Evolutionary conservation across 2,329 filamentous ascomycete genomes (phyloP).

Genomic region (Colletotrichum lini): DNA sequence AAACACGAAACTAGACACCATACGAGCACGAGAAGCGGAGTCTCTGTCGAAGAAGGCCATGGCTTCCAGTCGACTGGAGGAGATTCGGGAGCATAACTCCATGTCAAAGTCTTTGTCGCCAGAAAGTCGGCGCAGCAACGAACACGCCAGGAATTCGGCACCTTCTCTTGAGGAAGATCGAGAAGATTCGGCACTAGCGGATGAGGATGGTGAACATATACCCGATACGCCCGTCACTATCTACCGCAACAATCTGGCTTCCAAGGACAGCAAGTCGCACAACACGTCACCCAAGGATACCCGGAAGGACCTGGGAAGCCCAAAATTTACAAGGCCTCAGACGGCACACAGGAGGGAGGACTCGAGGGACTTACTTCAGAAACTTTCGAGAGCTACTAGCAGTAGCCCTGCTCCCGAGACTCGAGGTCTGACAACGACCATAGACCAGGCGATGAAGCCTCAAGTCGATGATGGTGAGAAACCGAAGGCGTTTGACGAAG

Average conservation of each 20-base stretch:
- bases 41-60: slow-evolving; percentile 62
- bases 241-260: slow-evolving; percentile 47
- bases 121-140: slow-evolving; percentile 51
- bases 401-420: slow-evolving; percentile 57
- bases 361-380: slow-evolving; percentile 64
- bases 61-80: slow-evolving; percentile 65
- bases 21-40: slow-evolving; percentile 60
- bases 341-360: slow-evolving; percentile 52
- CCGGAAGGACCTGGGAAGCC: slow-evolving; percentile 34
- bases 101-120: slow-evolving; percentile 61
- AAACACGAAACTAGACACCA: slow-evolving; percentile 66
- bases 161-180: slow-evolving; percentile 3
- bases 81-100: slow-evolving; percentile 67
- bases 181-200: slow-evolving; percentile 5
- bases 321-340: slow-evolving; percentile 7
- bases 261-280: slow-evolving; percentile 34
- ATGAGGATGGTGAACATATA: slow-evolving; percentile 51
- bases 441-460: neutral
- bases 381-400: slow-evolving; percentile 63
- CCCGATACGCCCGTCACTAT: slow-evolving; percentile 59
- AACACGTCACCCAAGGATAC: slow-evolving; percentile 42
- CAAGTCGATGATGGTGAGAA: neutral
- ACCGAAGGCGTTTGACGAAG: neutral
- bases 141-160: slow-evolving; percentile 43
- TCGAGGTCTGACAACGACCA: slow-evolving; percentile 1